phyloP scores from a whole-genome alignment of 495 filamentous ascomycete genomes.

The Podospora tetraspora region DNA sequence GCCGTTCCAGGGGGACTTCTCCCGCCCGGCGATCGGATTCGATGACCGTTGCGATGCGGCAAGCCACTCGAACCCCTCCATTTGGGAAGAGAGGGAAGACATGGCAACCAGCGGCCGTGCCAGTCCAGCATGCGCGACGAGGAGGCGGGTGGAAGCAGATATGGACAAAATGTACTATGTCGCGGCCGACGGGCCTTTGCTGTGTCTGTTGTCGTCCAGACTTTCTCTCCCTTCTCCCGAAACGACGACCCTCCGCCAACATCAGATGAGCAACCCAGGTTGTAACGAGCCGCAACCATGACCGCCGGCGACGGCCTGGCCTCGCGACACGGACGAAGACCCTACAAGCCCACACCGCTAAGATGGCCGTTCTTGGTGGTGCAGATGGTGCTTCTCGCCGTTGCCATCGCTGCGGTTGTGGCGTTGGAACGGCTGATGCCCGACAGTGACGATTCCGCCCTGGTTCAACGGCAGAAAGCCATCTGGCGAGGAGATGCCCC shows the following conservation, averaged over 20 bases:
- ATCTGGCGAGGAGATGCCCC: not conserved
- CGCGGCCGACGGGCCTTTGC: not conserved
- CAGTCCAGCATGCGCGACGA: not conserved
- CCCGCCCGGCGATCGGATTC: not conserved
- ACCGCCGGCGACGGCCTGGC: not conserved
- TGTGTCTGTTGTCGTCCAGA: not conserved
- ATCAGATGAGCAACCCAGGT: not conserved
- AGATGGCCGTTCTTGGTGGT: conserved; percentile 10
- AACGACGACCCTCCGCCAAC: not conserved
- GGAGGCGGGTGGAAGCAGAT: not conserved
- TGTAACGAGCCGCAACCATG: not conserved
- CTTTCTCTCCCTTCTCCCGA: not conserved
- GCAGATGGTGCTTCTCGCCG: conserved; percentile 9
- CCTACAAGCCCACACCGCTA: conserved; percentile 9
- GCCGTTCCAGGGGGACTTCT: not conserved
- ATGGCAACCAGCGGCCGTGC: not conserved
- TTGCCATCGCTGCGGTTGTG: conserved; percentile 5
- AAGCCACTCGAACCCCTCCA: not conserved
- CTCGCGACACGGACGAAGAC: not conserved
- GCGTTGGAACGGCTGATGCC: conserved; percentile 1
- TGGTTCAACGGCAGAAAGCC: not conserved
- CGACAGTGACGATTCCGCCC: conserved; percentile 8
- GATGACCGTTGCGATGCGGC: not conserved
- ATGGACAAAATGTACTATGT: not conserved
- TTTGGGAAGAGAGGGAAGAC: not conserved